Base-by-base conservation (phyloP, 2,329 filamentous ascomycete genomes). In the Colletotrichum sidae region DNA sequence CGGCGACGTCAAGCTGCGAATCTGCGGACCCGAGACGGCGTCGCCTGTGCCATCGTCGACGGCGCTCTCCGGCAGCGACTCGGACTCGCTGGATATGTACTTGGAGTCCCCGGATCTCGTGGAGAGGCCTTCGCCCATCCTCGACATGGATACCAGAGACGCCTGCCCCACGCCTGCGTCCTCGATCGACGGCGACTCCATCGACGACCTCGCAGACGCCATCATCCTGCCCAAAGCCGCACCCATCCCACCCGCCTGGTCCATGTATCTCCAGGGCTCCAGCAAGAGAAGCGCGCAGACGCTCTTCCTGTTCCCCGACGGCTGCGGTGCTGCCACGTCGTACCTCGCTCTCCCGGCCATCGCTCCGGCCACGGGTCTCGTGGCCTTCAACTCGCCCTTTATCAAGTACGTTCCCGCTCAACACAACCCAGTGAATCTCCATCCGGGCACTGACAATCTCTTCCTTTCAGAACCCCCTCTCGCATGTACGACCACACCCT, bases 21-120 rank as follows among this genome's bases (percentile, higher is more conserved):
- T 80, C 4, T 72, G 68, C 10, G 72, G 78, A 53, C 79, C 79
- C 55, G 76, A 78, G 56, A 71, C 73, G 3, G 25, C 72, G 83
- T 84, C 0, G 83, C 82, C 7, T 71, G 86, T 9, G 78, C 81
- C 49, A 80, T 88, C 55, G 84, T 90, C 1, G 81, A 82, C 2
- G 87, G 90, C 67, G 0, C 86, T 91, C 61, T 81, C 92, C 55
- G 82, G 85, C 12, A 82, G 84, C 69, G 88, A 90, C 72, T 81
- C 85, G 9, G 87, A 86, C 3, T 85, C 91, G 53, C 85, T 87
- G 69, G 87, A 89, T 67, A 87, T 91, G 62, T 89, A 91, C 15
- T 12, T 15, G 75, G 85, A 84, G 60, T 84, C 85, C 39, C 84
- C 92, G 3, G 89, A 87, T 58, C 78, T 86, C 35, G 75, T 75